Conservation (phyloP, 306 rosid species). For the Quercus cerris region DNA sequence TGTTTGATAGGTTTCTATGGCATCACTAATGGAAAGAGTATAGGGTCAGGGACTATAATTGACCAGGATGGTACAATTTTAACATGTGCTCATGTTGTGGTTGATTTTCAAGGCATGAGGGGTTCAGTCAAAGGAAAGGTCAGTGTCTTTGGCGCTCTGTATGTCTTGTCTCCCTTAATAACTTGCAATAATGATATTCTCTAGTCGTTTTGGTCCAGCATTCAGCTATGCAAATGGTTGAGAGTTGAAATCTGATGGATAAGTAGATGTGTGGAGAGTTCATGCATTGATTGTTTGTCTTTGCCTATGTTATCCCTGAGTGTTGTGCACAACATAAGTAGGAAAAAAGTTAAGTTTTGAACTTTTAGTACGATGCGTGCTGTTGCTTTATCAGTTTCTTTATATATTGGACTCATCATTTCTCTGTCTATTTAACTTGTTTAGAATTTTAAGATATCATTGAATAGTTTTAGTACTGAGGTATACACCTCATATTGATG, state of each 20-base stretch:
- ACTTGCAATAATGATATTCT: not conserved
- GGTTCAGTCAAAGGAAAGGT: slow-evolving; percentile 72
- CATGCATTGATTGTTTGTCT: not conserved
- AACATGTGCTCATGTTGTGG: slow-evolving; percentile 89
- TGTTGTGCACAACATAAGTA: not conserved
- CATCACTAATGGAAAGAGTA: slow-evolving; percentile 41
- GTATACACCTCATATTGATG: slow-evolving; percentile 2
- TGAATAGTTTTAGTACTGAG: not conserved
- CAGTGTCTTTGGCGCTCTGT: slow-evolving; percentile 18
- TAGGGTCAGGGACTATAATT: slow-evolving; percentile 87
- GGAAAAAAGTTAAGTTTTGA: not conserved
- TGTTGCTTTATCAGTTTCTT: not conserved
- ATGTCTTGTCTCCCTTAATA: not conserved
- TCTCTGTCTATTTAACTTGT: not conserved
- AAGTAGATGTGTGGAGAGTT: not conserved
- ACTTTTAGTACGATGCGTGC: not conserved
- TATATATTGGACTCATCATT: not conserved
- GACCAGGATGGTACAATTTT: slow-evolving; percentile 77
- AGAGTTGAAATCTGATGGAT: not conserved
- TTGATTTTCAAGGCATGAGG: slow-evolving; percentile 51
- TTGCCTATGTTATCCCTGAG: not conserved
- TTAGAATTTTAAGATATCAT: not conserved
- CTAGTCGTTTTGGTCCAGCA: not conserved
- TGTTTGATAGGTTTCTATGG: slow-evolving; percentile 46
- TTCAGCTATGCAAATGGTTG: not conserved